Percentiles rank a stretch among this genome's conserved stretches.
phyloP scores from a whole-genome alignment of 2,329 filamentous ascomycete genomes.

The Apiospora hydei region DNA sequence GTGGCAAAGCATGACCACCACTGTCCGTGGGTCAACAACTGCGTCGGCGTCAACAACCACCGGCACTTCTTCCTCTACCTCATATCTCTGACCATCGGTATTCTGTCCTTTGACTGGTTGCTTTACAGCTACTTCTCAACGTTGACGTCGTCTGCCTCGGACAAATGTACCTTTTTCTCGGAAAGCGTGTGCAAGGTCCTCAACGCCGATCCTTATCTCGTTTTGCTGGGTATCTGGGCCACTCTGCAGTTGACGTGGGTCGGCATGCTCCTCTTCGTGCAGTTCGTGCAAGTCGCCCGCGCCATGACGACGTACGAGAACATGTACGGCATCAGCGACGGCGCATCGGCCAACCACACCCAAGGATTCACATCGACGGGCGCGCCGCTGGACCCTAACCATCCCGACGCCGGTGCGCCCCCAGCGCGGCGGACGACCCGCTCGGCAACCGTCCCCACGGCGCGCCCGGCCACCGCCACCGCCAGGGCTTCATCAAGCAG shows the following conservation, averaged over 20 bases:
- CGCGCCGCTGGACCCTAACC: constrained; percentile 72
- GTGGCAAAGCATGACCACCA: constrained; percentile 98
- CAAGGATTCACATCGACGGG: constrained; percentile 82
- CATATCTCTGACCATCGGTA: constrained; percentile 76
- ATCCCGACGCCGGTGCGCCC: constrained; percentile 64
- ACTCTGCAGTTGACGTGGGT: constrained; percentile 92
- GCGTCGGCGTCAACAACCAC: constrained; percentile 93
- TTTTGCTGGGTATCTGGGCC: constrained; percentile 81
- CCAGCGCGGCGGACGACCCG: constrained; percentile 50
- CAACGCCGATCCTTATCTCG: constrained; percentile 83
- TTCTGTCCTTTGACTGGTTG: constrained; percentile 75
- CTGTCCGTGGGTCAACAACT: constrained; percentile 98
- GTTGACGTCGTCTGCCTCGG: constrained; percentile 59
- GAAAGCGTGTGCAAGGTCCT: constrained; percentile 76
- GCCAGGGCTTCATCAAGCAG: constrained; percentile 73
- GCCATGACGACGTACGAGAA: constrained; percentile 97
- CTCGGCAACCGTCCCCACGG: constrained; percentile 46
- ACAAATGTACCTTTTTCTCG: constrained; percentile 78
- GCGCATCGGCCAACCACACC: constrained; percentile 61
- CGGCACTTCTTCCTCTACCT: constrained; percentile 95
- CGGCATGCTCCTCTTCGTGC: constrained; percentile 94
- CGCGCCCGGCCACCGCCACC: constrained; percentile 59
- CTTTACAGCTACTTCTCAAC: constrained; percentile 74
- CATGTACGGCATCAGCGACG: constrained; percentile 81
- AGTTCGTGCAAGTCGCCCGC: constrained; percentile 88